Percentiles rank a stretch among this genome's conserved stretches.
These are phyloP conservation scores for Globisporangium echinulatum DNA, from an alignment of 352 stramenopile genomes.

Conservation along the genomic window DNA sequence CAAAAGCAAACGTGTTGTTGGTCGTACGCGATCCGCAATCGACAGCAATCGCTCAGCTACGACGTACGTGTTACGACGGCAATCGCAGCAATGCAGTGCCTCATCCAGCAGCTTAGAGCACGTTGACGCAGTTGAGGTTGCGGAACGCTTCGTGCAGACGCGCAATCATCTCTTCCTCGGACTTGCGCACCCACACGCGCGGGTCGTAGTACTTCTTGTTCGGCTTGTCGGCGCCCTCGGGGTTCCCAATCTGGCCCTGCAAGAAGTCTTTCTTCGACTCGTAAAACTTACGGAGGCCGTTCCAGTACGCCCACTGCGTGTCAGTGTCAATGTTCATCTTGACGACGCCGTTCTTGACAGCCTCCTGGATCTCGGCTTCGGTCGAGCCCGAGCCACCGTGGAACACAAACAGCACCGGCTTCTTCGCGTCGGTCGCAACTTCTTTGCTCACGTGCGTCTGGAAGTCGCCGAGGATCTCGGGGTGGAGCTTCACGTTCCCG, in stretches of 20 bases:
- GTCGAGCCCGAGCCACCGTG: constrained; percentile 97
- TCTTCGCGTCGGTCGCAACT: constrained; percentile 76
- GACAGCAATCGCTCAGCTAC: too few species aligned
- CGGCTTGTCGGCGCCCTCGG: constrained; percentile 93
- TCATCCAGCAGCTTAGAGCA: constrained; percentile 34
- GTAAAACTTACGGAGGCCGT: constrained; percentile 97
- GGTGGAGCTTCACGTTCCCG: constrained; percentile 98
- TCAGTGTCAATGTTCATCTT: constrained; percentile 99
- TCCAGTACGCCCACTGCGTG: constrained; percentile 99
- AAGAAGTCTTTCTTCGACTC: constrained; percentile 96
- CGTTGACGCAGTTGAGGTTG: constrained; percentile 83
- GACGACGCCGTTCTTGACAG: constrained; percentile 95
- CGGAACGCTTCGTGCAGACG: constrained; percentile 89
- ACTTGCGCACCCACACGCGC: constrained; percentile 96
- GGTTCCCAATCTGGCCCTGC: constrained; percentile 98
- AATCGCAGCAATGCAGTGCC: too few species aligned
- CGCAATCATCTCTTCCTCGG: constrained; percentile 92
- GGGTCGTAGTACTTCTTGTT: constrained; percentile 99
- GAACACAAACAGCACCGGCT: constrained; percentile 98
- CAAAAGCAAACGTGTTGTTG: too few species aligned
- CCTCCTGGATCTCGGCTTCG: constrained; percentile 94
- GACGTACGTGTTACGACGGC: too few species aligned
- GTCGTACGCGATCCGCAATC: too few species aligned
- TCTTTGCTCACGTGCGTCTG: constrained; percentile 86
- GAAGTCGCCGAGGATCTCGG: constrained; percentile 95